Evolutionary conservation across 2,329 filamentous ascomycete species (phyloP), one percentile per base, ranked within the genome.

Genomic region (Alternaria angustiovoidea): DNA sequence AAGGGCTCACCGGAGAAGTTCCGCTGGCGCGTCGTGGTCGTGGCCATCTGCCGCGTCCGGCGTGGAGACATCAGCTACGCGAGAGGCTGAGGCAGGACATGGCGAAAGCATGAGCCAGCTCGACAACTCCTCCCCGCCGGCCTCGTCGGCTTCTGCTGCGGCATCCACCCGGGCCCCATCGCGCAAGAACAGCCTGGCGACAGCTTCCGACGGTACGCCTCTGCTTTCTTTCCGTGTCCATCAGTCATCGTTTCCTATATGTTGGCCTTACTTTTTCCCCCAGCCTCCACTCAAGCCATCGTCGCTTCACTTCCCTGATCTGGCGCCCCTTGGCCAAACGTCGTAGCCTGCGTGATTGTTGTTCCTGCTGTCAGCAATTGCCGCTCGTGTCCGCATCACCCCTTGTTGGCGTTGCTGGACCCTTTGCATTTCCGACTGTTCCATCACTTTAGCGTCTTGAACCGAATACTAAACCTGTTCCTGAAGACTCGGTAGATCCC

Each of bases 191-290:
- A 78, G 73, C 62, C 73, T 77, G 39, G 76, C 77, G 66, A 73
- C 77, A 53, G 77, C 79, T 63, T 80, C 80, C 65, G 78, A 81
- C 67, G 75, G 76, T 76, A 62, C 61, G 75, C 59, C 44, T 32
- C 38, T 26, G 41, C 46, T 22, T 22, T 53, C 53, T 20, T 22
- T 26, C 11, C 49, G 18, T 39, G 30, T 14, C 16, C 55, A 16
- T 11, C 34, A 43, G 12, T 20, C 38, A 30, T 8, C 16, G n/a
- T 7, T 30, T 26, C 24, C 32, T 26, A 22, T 12, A 28, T 52
- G 42, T 20, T 51, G 28, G 46, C 61, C 36, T 54, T 41, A 53
- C 57, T 32, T 43, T 16, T 34, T 44, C 42, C 22, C 28, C 28
- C 28, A 30, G 22, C 53, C 48, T 59, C 60, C 26, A n/a, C 57